These are phyloP conservation scores for Clarkia xantiana DNA, from an alignment of 345 rosid species.

Conservation along the genomic window DNA sequence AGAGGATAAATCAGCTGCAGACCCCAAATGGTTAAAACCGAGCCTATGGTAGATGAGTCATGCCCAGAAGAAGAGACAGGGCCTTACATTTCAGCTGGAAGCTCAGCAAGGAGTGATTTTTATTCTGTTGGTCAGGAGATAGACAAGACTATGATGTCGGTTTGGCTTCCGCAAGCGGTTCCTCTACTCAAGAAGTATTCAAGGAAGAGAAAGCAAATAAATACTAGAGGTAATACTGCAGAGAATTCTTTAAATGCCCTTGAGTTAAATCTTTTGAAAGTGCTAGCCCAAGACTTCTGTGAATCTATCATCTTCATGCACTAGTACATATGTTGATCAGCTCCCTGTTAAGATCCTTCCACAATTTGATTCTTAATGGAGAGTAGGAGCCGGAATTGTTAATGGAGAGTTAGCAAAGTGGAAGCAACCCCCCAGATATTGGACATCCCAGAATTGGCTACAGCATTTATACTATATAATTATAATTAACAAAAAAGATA, in stretches of 20 bases:
- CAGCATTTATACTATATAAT: too few species aligned
- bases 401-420: too few species aligned
- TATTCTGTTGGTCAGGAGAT: constrained; percentile 48
- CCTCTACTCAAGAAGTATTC: constrained; percentile 51
- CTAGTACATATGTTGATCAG: not conserved
- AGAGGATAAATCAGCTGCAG: constrained; percentile 21
- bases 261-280: constrained; percentile 10
- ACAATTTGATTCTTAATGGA: too few species aligned
- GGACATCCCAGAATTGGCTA: too few species aligned
- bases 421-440: too few species aligned
- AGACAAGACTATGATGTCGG: constrained; percentile 60
- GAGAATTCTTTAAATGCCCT: constrained; percentile 12
- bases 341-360: too few species aligned
- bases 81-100: constrained; percentile 21
- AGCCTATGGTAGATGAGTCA: constrained; percentile 26
- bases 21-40: constrained; percentile 18
- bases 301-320: constrained; percentile 13
- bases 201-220: constrained; percentile 36
- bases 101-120: constrained; percentile 30
- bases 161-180: constrained; percentile 85
- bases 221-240: constrained; percentile 8
- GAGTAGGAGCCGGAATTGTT: too few species aligned
- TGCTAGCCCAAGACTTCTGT: constrained; percentile 14
- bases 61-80: constrained; percentile 26
- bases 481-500: too few species aligned